These are phyloP conservation scores for Pestalotiopsis sp. DNA, from an alignment of 2,329 filamentous ascomycete species.

Conservation along the genomic window DNA sequence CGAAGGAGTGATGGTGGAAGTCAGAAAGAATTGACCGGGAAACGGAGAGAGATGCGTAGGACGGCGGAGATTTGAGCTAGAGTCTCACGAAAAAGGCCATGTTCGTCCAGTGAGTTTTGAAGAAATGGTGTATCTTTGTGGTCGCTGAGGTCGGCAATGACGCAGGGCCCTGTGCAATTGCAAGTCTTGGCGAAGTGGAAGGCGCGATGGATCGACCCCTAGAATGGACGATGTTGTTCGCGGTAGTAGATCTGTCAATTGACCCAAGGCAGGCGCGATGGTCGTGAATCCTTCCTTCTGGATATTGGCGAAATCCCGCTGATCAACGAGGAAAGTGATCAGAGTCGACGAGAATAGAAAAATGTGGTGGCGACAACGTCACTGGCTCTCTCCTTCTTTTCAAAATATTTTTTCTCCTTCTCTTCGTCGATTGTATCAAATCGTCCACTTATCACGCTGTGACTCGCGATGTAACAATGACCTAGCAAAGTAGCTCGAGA, in stretches of 20 bases:
- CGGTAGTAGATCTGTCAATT: neutral
- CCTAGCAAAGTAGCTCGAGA: neutral
- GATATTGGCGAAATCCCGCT: neutral
- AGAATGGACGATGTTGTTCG: neutral
- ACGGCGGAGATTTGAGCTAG: slow-evolving; percentile 6
- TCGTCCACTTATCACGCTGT: neutral
- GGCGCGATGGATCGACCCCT: neutral
- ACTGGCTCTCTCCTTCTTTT: neutral
- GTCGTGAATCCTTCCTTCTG: neutral
- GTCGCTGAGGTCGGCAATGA: neutral
- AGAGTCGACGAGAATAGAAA: slow-evolving; percentile 2
- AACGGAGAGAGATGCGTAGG: neutral
- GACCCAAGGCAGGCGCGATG: neutral
- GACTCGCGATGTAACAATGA: neutral
- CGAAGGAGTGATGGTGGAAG: neutral
- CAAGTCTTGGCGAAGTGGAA: neutral
- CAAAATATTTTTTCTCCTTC: neutral
- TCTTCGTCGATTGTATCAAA: neutral
- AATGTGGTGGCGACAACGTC: slow-evolving; percentile 1
- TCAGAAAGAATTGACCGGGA: neutral
- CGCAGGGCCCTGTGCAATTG: neutral
- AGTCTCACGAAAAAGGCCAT: slow-evolving; percentile 13
- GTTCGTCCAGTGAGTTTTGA: neutral
- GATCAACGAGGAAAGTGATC: neutral
- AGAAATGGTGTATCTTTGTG: neutral